These are phyloP conservation scores for Picea abies DNA, from an alignment of 83 land plant genomes.

Conservation along the genomic window DNA sequence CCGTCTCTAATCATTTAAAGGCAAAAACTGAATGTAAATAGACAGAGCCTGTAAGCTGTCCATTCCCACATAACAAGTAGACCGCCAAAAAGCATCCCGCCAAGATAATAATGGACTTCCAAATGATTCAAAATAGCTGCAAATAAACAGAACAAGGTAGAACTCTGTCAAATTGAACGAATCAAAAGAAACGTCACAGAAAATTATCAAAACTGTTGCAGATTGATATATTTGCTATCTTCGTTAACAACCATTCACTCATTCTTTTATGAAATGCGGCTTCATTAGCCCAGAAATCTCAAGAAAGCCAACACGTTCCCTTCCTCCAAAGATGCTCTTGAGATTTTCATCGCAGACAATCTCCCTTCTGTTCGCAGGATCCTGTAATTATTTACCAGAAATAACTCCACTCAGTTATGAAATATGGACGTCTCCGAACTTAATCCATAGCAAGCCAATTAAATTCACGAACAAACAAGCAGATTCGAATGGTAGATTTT, in stretches of 20 bases:
- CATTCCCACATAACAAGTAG: background rate
- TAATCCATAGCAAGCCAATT: too few species aligned
- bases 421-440: too few species aligned
- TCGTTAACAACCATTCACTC: too few species aligned
- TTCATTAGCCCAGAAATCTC: too few species aligned
- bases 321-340: constrained; percentile 31
- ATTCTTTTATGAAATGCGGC: too few species aligned
- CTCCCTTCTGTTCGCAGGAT: constrained; percentile 58
- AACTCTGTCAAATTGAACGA: background rate
- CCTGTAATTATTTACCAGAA: constrained; percentile 26
- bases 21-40: constrained; percentile 3
- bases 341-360: constrained; percentile 69
- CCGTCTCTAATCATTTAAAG: background rate
- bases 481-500: too few species aligned
- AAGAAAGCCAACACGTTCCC: too few species aligned
- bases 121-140: constrained; percentile 6
- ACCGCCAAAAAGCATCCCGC: constrained; percentile 1
- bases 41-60: background rate
- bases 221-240: too few species aligned
- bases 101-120: background rate
- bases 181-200: background rate
- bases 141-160: background rate
- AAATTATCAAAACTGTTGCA: background rate
- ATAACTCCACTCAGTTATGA: too few species aligned
- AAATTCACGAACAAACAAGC: too few species aligned